Conservation (phyloP, 768 basidiomycete genomes). For the Mycena maculata region DNA sequence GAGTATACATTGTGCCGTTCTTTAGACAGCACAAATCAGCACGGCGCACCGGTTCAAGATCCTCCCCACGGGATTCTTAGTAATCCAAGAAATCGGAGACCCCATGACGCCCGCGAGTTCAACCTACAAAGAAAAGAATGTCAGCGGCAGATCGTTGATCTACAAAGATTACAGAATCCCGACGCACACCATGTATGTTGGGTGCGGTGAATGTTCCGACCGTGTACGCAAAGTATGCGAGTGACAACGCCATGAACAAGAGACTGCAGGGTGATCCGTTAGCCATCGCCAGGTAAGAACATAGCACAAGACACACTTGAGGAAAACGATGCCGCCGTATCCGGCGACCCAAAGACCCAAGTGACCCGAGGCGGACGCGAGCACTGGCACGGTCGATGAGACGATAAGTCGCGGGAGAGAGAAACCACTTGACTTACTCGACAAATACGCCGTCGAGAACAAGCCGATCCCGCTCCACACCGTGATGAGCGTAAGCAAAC, state of each 20-base stretch:
- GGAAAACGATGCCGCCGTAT: slow-evolving; percentile 19
- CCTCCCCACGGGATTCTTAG: slow-evolving; percentile 23
- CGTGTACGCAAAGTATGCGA: slow-evolving; percentile 4
- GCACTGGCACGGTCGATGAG: not conserved
- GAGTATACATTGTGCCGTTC: slow-evolving; percentile 1
- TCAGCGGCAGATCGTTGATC: not conserved
- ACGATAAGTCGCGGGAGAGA: not conserved
- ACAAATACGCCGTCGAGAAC: slow-evolving; percentile 12
- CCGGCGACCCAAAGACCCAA: slow-evolving; percentile 25
- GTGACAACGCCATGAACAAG: not conserved
- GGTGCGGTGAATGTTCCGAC: slow-evolving; percentile 19
- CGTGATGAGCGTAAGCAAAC: slow-evolving; percentile 10
- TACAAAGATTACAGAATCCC: too few relatives aligned
- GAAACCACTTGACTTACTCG: slow-evolving; percentile 5
- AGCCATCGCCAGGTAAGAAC: not conserved
- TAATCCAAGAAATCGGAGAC: slow-evolving; percentile 28
- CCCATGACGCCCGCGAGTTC: slow-evolving; percentile 21
- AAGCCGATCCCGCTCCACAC: slow-evolving; percentile 11
- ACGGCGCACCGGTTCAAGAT: slow-evolving; percentile 25
- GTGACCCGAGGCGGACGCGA: slow-evolving; percentile 18
- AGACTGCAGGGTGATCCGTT: slow-evolving; percentile 13
- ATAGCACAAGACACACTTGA: not conserved
- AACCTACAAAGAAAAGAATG: not conserved
- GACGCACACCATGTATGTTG: slow-evolving; percentile 5
- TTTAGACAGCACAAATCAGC: not conserved